Conservation (phyloP, 371 early-diverging fungal species). For the Mucor sp. region DNA sequence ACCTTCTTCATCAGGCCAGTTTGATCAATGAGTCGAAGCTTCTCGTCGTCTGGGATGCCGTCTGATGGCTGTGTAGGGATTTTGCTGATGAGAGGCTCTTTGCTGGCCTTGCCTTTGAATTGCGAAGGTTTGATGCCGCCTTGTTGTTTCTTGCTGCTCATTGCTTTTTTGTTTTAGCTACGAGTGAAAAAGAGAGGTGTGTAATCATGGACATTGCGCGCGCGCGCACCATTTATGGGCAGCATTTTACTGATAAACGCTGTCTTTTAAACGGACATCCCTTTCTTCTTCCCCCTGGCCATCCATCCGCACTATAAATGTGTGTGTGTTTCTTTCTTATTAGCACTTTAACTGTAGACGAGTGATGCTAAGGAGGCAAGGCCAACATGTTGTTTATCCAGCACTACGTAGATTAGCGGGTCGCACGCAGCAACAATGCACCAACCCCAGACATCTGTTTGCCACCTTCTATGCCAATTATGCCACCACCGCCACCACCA, state of each 20-base stretch:
- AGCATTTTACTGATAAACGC: no score
- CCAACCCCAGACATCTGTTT: not conserved
- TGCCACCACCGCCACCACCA: not conserved
- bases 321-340: not conserved
- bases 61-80: conserved; percentile 31
- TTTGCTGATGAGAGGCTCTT: conserved; percentile 39
- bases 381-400: not conserved
- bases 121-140: conserved; percentile 23
- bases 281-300: no score
- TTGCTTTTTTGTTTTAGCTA: not conserved
- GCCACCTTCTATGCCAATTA: not conserved
- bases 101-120: conserved; percentile 9
- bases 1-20: conserved; percentile 53
- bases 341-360: no score
- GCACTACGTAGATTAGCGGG: not conserved
- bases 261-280: no score
- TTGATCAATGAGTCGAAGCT: conserved; percentile 52
- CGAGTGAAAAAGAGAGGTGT: not conserved
- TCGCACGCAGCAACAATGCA: not conserved
- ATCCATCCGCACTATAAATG: no score
- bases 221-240: not conserved
- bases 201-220: not conserved
- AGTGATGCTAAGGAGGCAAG: not conserved
- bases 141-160: not conserved
- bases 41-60: conserved; percentile 42